A percentile compares a stretch with the other conserved stretches of the same genome.
Conservation (phyloP, 169 alveolate genomes). For the Eimeria sp. region DNA sequence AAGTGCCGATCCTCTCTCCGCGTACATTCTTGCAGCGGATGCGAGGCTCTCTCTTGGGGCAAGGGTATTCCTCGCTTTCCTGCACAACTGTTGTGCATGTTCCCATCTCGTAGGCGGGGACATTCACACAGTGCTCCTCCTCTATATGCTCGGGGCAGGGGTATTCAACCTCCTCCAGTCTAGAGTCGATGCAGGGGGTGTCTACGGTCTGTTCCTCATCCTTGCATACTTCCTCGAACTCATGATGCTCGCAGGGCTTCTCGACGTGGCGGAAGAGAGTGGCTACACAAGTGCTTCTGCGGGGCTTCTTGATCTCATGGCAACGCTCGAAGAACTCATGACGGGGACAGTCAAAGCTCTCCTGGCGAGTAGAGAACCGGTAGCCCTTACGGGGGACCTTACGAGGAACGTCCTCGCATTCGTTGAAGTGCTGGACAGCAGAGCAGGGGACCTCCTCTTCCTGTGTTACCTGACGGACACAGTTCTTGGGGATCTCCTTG, state of each 20-base stretch:
- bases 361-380: constrained; percentile 1
- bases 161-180: constrained; percentile 62
- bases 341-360: constrained; percentile 75
- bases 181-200: constrained; percentile 68
- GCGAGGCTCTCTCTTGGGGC: constrained; percentile 74
- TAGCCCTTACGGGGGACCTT: constrained; percentile 62
- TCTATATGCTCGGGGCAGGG: constrained; percentile 77
- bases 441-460: constrained; percentile 80
- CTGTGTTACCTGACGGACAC: constrained; percentile 60
- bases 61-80: constrained; percentile 79
- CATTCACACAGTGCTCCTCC: constrained; percentile 77
- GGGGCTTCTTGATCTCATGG: constrained; percentile 77
- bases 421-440: constrained; percentile 39
- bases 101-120: constrained; percentile 83
- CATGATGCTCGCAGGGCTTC: constrained; percentile 70
- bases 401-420: constrained; percentile 68
- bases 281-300: constrained; percentile 43
- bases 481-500: constrained; percentile 55
- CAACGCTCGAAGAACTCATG: constrained; percentile 73
- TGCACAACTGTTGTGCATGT: constrained; percentile 76
- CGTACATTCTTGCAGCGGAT: constrained; percentile 68
- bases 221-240: constrained; percentile 56
- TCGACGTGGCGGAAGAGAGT: constrained; percentile 71
- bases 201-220: constrained; percentile 56
- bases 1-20: constrained; percentile 69